Conservation (phyloP, 306 rosid genomes). For the Casuarina equisetifolia region DNA sequence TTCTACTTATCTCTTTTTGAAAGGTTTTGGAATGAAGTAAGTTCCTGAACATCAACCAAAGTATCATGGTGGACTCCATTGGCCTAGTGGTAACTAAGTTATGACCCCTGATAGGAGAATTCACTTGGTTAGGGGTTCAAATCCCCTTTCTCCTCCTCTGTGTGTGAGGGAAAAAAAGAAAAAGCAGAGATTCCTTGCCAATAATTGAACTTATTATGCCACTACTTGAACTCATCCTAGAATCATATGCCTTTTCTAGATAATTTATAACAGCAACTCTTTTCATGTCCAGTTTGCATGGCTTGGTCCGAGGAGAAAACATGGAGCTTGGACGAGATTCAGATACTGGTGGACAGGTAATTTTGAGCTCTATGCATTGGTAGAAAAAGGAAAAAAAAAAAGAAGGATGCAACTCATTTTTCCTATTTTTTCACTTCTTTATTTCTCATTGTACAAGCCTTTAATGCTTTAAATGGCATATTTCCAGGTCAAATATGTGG, state of each 20-base stretch:
- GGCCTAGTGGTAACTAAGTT: too few species aligned
- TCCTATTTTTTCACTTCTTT: background rate
- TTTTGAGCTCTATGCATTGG: conserved; percentile 1
- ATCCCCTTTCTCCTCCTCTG: too few species aligned
- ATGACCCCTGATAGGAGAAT: too few species aligned
- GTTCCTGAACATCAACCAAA: background rate
- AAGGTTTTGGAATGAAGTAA: conserved; percentile 4
- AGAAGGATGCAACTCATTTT: background rate
- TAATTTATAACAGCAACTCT: conserved; percentile 4
- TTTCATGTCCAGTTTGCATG: conserved; percentile 62
- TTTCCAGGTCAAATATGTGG: conserved; percentile 79
- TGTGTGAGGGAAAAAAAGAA: too few species aligned
- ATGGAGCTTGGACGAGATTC: conserved; percentile 98
- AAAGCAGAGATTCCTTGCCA: background rate
- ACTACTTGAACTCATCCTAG: background rate
- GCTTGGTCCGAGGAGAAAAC: conserved; percentile 84
- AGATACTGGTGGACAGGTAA: conserved; percentile 97
- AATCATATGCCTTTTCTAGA: background rate
- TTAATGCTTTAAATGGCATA: conserved; percentile 22
- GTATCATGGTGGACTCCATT: background rate
- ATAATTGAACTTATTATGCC: background rate
- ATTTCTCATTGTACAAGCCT: background rate
- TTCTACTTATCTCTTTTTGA: background rate
- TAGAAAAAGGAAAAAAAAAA: background rate
- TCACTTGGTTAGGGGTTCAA: too few species aligned